These are phyloP conservation scores for Cardamine chenopodiifolia DNA, from an alignment of 345 rosid species.

Conservation along the genomic window DNA sequence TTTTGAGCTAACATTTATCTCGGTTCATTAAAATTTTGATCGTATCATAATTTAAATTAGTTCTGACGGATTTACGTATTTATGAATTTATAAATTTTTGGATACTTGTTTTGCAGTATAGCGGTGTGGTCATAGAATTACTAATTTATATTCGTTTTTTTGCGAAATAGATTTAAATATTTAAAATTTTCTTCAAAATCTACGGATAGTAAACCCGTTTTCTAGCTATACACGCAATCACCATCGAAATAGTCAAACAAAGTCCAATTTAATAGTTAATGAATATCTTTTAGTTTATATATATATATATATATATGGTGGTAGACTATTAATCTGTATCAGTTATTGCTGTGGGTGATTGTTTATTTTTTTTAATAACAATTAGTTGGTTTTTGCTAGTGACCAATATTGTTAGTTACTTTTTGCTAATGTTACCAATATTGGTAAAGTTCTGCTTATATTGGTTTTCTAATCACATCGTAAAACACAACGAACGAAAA, in stretches of 20 bases:
- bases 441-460: neutral
- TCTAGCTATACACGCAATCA: constrained; percentile 38
- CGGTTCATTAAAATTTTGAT: no score
- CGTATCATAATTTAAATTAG: no score
- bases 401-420: neutral
- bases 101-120: no score
- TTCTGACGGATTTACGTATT: no score
- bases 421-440: neutral
- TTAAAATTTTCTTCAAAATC: no score
- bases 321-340: neutral
- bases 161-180: no score
- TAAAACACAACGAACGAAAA: neutral
- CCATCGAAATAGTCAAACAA: constrained; percentile 34
- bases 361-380: neutral
- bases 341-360: neutral
- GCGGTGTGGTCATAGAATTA: no score
- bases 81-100: no score
- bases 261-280: neutral
- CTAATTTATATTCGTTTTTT: no score
- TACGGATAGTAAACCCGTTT: no score
- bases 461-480: neutral
- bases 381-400: neutral
- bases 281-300: neutral
- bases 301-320: neutral
- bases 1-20: no score